phyloP scores from a whole-genome alignment of 2,329 filamentous ascomycete species.

The Phialocephala subalpina region DNA sequence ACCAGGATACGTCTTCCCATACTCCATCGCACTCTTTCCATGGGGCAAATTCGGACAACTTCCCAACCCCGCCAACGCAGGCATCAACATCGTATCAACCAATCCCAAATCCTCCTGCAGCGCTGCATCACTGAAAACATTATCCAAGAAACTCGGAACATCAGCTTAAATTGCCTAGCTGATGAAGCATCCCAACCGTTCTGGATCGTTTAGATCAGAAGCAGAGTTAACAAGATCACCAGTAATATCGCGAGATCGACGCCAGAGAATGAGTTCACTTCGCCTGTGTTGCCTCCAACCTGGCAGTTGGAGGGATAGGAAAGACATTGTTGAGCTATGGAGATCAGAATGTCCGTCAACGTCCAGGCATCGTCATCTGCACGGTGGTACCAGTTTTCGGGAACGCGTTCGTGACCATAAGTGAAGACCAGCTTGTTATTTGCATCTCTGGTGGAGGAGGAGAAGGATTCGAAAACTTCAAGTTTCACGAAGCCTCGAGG shows the following conservation, averaged over 20 bases:
- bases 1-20: slow-evolving; percentile 25
- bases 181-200: slow-evolving; percentile 29
- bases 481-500: slow-evolving; percentile 26
- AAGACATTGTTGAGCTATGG: slow-evolving; percentile 40
- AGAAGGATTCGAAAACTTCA: slow-evolving; percentile 28
- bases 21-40: slow-evolving; percentile 24
- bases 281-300: slow-evolving; percentile 60
- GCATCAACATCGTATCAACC: slow-evolving; percentile 24
- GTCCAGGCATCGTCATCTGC: slow-evolving; percentile 48
- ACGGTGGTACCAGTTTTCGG: slow-evolving; percentile 33
- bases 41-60: slow-evolving; percentile 24
- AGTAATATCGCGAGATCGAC: slow-evolving; percentile 52
- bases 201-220: slow-evolving; percentile 22
- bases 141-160: slow-evolving; percentile 26
- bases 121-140: slow-evolving; percentile 21
- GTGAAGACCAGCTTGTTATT: slow-evolving; percentile 23
- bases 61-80: slow-evolving; percentile 25
- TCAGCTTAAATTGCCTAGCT: slow-evolving; percentile 26
- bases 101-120: slow-evolving; percentile 16
- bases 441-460: slow-evolving; percentile 24
- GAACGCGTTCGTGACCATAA: slow-evolving; percentile 28
- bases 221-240: slow-evolving; percentile 50
- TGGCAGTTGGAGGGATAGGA: slow-evolving; percentile 44
- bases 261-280: slow-evolving; percentile 59
- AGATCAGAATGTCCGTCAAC: slow-evolving; percentile 49